Percentiles rank a stretch among this genome's conserved stretches.
Evolutionary conservation across 768 basidiomycete genomes (phyloP).

Genomic region (Podaxis mareebaensis): DNA sequence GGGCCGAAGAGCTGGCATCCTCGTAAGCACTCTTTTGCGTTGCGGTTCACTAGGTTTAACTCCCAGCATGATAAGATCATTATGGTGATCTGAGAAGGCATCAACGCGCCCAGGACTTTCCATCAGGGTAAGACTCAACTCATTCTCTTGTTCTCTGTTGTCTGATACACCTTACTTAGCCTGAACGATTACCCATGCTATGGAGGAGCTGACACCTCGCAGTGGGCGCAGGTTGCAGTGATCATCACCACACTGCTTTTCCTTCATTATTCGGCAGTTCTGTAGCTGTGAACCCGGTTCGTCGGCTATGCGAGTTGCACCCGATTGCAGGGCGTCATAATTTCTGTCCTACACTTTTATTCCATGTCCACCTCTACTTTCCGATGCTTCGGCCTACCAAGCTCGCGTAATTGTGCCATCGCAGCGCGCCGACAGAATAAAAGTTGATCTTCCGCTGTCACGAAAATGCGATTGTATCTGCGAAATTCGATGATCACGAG

Average conservation of each 20-base stretch:
- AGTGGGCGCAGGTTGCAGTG: background rate
- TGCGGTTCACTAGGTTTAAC: background rate
- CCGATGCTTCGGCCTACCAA: too few species aligned
- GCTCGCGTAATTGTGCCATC: too few species aligned
- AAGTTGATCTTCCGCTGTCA: too few species aligned
- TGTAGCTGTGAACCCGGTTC: background rate
- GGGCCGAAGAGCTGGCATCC: background rate
- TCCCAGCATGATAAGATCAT: background rate
- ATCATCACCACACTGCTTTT: background rate
- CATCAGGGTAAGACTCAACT: background rate
- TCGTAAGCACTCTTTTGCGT: background rate
- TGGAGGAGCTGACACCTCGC: background rate
- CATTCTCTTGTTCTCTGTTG: background rate
- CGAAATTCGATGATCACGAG: too few species aligned
- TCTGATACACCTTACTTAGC: background rate
- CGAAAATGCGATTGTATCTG: too few species aligned
- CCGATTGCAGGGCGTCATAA: too few species aligned
- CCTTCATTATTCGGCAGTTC: background rate
- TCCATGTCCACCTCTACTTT: too few species aligned
- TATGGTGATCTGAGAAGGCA: background rate
- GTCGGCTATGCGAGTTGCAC: too few species aligned
- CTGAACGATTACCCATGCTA: background rate
- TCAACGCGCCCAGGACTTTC: background rate
- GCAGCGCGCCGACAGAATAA: too few species aligned
- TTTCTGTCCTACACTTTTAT: too few species aligned